Evolutionary conservation across 345 rosid species (phyloP).

Genomic region (Brassica incana): DNA sequence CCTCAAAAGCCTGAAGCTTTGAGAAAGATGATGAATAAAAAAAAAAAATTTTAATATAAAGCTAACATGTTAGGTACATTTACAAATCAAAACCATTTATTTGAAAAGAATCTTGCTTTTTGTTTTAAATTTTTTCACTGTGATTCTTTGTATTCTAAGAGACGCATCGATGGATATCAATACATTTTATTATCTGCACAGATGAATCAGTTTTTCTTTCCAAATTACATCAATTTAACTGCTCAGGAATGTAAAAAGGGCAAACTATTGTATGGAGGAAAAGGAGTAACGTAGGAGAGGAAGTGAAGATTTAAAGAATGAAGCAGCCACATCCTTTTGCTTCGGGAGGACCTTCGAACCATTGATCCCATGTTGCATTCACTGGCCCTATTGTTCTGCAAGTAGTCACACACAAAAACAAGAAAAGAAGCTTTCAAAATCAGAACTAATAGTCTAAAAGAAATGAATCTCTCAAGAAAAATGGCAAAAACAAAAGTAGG

Average conservation of each 20-base stretch:
- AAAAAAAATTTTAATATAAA: too few relatives aligned
- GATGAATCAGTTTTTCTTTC: slow-evolving; percentile 23
- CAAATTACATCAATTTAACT: slow-evolving; percentile 29
- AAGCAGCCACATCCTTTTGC: slow-evolving; percentile 69
- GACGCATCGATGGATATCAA: background rate
- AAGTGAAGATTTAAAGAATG: slow-evolving; percentile 50
- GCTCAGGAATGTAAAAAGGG: slow-evolving; percentile 21
- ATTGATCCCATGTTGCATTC: slow-evolving; percentile 78
- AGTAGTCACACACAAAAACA: slow-evolving; percentile 11
- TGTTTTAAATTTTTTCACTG: background rate
- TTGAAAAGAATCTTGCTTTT: background rate
- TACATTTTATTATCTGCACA: slow-evolving; percentile 37
- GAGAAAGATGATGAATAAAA: background rate
- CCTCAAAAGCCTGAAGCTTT: slow-evolving; percentile 22
- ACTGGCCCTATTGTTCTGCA: slow-evolving; percentile 72
- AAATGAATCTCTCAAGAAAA: background rate
- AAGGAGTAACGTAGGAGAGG: background rate
- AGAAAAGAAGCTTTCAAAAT: background rate
- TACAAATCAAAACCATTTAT: background rate
- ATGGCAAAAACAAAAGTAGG: background rate
- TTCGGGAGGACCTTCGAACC: slow-evolving; percentile 78
- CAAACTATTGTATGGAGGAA: slow-evolving; percentile 15
- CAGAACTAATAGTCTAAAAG: background rate
- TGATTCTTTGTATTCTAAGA: background rate
- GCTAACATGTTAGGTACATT: background rate